Conservation (phyloP, 108 stramenopile genomes). For the Nitzschia sp. region DNA sequence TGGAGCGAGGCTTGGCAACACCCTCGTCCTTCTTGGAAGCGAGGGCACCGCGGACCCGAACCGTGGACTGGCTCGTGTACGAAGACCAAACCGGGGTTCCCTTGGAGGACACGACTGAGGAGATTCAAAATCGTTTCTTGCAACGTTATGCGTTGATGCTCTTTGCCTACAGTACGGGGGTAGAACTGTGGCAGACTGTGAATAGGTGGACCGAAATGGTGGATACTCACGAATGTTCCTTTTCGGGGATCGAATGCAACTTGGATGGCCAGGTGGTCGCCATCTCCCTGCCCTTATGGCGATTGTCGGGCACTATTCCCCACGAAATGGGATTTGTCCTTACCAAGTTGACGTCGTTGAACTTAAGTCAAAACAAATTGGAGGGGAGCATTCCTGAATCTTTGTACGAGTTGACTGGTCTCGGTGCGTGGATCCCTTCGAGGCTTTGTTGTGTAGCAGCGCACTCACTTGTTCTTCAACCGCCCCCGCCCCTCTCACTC, state of each 20-base stretch:
- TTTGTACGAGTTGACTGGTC: slow-evolving; percentile 13
- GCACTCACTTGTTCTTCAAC: slow-evolving; percentile 1
- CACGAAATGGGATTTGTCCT: slow-evolving; percentile 27
- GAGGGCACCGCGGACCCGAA: neutral
- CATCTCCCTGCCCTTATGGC: neutral
- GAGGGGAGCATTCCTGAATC: slow-evolving; percentile 20
- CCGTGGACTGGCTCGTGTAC: slow-evolving; percentile 29
- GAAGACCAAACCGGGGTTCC: slow-evolving; percentile 10
- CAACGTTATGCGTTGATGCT: slow-evolving; percentile 26
- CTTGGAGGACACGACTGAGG: neutral
- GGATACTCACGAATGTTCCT: slow-evolving; percentile 2
- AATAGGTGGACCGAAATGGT: slow-evolving; percentile 11
- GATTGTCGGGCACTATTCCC: slow-evolving; percentile 27
- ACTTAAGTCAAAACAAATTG: slow-evolving; percentile 16
- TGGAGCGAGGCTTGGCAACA: neutral
- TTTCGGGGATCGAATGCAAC: slow-evolving; percentile 17
- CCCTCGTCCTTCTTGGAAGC: slow-evolving; percentile 17
- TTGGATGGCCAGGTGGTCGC: neutral
- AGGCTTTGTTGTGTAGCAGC: neutral
- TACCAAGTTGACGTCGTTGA: slow-evolving; percentile 12
- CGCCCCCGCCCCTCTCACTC: too few species aligned
- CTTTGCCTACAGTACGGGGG: slow-evolving; percentile 17
- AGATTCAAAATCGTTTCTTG: neutral
- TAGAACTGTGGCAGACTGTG: slow-evolving; percentile 15
- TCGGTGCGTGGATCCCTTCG: slow-evolving; percentile 25